Evolutionary conservation across 1,139 yeast genomes (phyloP).

Genomic region (Keqinozyma sinolaborantium): DNA sequence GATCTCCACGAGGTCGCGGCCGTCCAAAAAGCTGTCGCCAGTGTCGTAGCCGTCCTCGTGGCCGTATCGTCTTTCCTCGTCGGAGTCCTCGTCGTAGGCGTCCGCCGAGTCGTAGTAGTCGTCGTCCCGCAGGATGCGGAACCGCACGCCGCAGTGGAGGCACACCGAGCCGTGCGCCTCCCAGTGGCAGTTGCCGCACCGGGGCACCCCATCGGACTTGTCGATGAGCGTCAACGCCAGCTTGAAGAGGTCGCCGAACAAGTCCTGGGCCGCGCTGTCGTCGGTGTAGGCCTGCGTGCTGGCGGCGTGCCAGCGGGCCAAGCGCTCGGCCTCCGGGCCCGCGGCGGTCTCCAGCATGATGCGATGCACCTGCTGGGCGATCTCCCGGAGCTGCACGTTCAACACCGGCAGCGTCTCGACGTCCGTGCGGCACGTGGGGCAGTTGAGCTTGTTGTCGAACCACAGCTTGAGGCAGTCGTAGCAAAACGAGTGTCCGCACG

Average conservation of each 20-base stretch:
- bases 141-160: constrained; percentile 49
- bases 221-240: constrained; percentile 52
- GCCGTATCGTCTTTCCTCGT: constrained; percentile 14
- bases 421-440: constrained; percentile 54
- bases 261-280: too few relatives aligned
- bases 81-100: constrained; percentile 22
- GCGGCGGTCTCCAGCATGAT: constrained; percentile 22
- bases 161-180: constrained; percentile 62
- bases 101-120: constrained; percentile 17
- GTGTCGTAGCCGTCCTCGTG: constrained; percentile 23
- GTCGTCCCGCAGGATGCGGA: constrained; percentile 18
- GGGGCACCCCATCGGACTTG: constrained; percentile 70
- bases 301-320: constrained; percentile 37
- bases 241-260: constrained; percentile 51
- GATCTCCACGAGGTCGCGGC: constrained; percentile 12
- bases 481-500: constrained; percentile 47
- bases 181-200: constrained; percentile 84
- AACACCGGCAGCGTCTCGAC: constrained; percentile 41
- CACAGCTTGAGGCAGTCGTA: constrained; percentile 49
- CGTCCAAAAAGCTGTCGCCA: constrained; percentile 28
- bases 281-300: too few relatives aligned
- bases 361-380: constrained; percentile 28
- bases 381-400: constrained; percentile 40
- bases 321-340: constrained; percentile 16
- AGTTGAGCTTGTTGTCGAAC: constrained; percentile 46